Conservation (phyloP, 345 rosid genomes). For the Ceriops decandra region DNA sequence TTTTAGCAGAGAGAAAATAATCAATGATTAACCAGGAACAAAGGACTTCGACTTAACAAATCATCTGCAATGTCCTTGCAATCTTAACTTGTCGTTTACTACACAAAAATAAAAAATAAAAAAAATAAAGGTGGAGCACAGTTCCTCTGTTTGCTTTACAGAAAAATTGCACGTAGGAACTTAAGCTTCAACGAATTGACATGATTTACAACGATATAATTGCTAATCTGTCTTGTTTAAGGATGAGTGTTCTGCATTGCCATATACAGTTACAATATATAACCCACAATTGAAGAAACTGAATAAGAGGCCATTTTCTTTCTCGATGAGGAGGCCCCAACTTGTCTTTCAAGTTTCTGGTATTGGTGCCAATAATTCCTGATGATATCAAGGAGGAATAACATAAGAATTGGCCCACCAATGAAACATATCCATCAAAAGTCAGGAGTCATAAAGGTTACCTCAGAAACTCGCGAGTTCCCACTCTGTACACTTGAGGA, state of each 20-base stretch:
- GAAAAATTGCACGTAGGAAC: neutral
- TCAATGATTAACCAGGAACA: too few species aligned
- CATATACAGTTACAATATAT: neutral
- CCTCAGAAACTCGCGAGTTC: slow-evolving; percentile 58
- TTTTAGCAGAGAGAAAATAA: too few species aligned
- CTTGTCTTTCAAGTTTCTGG: slow-evolving; percentile 32
- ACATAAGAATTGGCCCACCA: slow-evolving; percentile 4
- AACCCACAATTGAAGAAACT: neutral
- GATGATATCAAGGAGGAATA: neutral
- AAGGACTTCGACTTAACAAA: too few species aligned
- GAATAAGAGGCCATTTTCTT: neutral
- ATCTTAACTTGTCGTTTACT: too few species aligned
- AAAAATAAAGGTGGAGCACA: too few species aligned
- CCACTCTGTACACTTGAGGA: slow-evolving; percentile 50
- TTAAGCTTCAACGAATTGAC: neutral
- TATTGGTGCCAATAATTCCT: slow-evolving; percentile 42
- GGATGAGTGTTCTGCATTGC: neutral
- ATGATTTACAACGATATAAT: slow-evolving; percentile 9
- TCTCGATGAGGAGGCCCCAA: neutral
- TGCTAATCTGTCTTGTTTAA: neutral
- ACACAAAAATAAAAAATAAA: too few species aligned
- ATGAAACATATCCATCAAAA: neutral
- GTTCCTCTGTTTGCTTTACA: neutral
- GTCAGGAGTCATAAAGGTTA: slow-evolving; percentile 16
- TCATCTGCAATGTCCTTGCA: too few species aligned